Base-by-base conservation (phyloP, 768 basidiomycete genomes). In the Coprinellus micaceus region DNA sequence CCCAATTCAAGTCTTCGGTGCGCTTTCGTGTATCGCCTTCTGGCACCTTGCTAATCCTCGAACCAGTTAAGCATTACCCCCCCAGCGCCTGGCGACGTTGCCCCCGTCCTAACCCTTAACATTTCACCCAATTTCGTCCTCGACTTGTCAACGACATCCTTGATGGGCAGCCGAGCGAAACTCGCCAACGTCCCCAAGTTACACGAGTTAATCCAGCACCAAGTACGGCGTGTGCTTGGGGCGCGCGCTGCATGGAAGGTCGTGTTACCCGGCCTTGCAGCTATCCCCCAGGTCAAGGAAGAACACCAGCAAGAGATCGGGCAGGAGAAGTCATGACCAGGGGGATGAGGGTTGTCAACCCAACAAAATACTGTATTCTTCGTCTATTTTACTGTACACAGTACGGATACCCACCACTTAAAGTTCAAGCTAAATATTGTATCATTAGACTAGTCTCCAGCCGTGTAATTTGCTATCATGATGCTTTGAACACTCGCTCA, bases 151-250 rank as follows among this genome's bases (percentile, higher is more conserved):
- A 94, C 92, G 11, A 92, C 86, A 6, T 98, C 94, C 25, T 80
- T 98, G 3, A 86, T 98, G 77, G 97, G 97, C 19, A 94, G 91
- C 61, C 85, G 96, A 44, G 95, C 97, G n/a, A 97, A 98, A 72
- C 80, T 99, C 1, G 94, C 93, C 58, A 94, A 99, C 65, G 91
- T 99, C 1, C 96, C 97, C 24, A 99, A 99, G 70, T 77, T 98
- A 15, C 95, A 98, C 62, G 95, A 99, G 68, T 79, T 99, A 50
- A 92, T 99, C 50, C 82, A 91, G 60, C 82, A 88, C 61, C 90
- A 96, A 69, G 82, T 97, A 0, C 80, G 90, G 39, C 80, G 81
- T 46, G 76, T 83, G 19, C 74, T 89, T 51, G 79, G 82, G 47
- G 66, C 79, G 24, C 73, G 78, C 56, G 84, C 82, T 24, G 82